Base-by-base conservation (phyloP, 768 basidiomycete species). In the Amanita exitialis region DNA sequence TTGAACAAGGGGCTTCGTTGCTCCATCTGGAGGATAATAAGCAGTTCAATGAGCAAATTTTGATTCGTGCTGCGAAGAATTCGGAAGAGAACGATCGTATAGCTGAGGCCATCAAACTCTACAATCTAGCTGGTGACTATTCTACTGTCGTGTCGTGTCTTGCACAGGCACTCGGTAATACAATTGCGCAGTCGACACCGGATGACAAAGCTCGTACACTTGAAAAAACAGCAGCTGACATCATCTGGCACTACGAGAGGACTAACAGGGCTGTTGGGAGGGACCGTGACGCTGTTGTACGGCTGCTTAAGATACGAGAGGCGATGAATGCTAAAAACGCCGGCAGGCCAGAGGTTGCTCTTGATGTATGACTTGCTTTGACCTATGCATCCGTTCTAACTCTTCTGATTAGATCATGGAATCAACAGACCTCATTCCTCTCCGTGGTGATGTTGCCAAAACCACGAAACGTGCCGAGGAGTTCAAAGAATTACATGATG, bases 101-200 rank as follows among this genome's bases (percentile, higher is more conserved):
- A 35, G 76, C 84, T 1, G 92, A 97, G 63, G 92, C 93, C 2
- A 92, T 98, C 70, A 91, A 93, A 62, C 71, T 99, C 39, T 97
- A 92, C 70, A 94, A 97, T 67, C 80, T 97, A 34, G 94, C 94
- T 1, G 89, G 90, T 30, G 88, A 94, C 56, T 92, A 93, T 62
- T 69, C 77, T 12, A 90, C 89, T 21, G 95, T 98, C 49, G 79
- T 97, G 37, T 75, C 81, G 6, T 90, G 89, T 48, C 83, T 98
- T 32, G 90, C 91, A 12, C 80, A 82, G 50, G 90, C 90, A 2
- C 75, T 99, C 2, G 91, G 93, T 13, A 86, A 83, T 60, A 85
- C 88, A 0, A 74, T 97, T 44, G 73, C 82, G 2, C 76, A 86
- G 56, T 80, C 83, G 0, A 72, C 64, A 30, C 65, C 69, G 0